Evolutionary conservation across 257 asterid species (phyloP), one percentile per base, ranked within the genome.

Genomic region (Echium plantagineum): DNA sequence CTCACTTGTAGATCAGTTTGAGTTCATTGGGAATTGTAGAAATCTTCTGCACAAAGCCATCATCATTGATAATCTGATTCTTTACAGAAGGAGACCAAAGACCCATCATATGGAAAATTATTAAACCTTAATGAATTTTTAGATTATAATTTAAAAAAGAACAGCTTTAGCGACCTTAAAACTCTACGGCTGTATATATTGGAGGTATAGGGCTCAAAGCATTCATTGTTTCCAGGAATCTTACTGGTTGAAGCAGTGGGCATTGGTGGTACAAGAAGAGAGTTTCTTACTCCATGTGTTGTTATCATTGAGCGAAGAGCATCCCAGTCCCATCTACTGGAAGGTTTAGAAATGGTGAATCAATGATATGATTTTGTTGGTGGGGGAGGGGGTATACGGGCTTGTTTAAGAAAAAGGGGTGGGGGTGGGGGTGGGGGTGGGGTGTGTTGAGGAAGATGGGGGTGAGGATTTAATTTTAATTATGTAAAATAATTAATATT

Each of bases 161-260:
- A 30, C 32, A 30, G 32, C 32, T 30, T 30, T 3, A 30, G n/a
- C n/a, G 6, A 84, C 98, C 98, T 91, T 61, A 91, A 72, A 64
- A 91, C 98, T 72, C 98, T 77, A 28, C 98, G 94, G 65, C 89
- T 83, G 72, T 91, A 88, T 42, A 91, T 91, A 69, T 88, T 91
- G 63, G 97, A 88, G 31, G 98, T 91, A 73, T 91, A 91, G 35
- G 98, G 96, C 67, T 91, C 98, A 78, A 91, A 91, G 75, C 97
- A 91, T 76, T 88, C 97, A 61, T 88, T 91, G 55, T 91, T 91
- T 61, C 98, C 98, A 66, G 88, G 98, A 77, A 91, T 91, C 75
- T 91, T 95, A 81, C 98, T 91, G 10, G 98, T 91, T 18, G 98
- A 85, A 68, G 98, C 98, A 76, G 96, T 91, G 26, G 98, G 98